Evolutionary conservation across 1,284 basidiomycete genomes (phyloP).

Genomic region (Ganoderma sp.): DNA sequence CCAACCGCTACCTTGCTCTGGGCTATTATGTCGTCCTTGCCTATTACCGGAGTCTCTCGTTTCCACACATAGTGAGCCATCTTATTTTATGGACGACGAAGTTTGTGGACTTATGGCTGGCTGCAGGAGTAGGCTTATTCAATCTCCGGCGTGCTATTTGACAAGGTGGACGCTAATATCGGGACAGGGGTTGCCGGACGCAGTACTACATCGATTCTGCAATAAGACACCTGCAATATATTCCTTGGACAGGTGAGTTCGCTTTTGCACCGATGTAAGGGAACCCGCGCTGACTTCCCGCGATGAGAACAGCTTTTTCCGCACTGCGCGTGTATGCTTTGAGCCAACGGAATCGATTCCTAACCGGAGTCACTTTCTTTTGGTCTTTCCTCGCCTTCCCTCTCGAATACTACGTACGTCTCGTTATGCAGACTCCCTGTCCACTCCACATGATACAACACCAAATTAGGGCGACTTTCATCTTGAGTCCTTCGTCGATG

Average conservation of each 20-base stretch:
- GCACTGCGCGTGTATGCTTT: background rate
- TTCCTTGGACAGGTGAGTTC: slow-evolving; percentile 1
- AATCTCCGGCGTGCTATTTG: too few species aligned
- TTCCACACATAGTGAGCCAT: background rate
- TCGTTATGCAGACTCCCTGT: background rate
- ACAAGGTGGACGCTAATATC: background rate
- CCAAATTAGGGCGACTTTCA: background rate
- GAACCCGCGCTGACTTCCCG: background rate
- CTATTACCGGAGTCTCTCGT: background rate
- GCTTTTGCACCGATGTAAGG: background rate
- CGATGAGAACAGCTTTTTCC: background rate
- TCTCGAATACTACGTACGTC: background rate
- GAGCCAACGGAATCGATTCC: background rate
- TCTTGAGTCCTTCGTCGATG: background rate
- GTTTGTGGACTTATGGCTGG: background rate
- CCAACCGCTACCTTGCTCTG: slow-evolving; percentile 10
- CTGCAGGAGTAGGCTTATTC: background rate
- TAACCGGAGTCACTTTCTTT: background rate
- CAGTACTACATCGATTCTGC: background rate
- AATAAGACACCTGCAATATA: background rate
- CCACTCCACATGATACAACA: background rate
- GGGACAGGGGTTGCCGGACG: background rate
- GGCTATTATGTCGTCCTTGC: background rate
- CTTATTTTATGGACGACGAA: background rate
- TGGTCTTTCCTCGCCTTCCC: background rate